A percentile compares a stretch with the other conserved stretches of the same genome.
These are phyloP conservation scores for Conticribra guillardii DNA, from an alignment of 108 stramenopile species.

Conservation along the genomic window DNA sequence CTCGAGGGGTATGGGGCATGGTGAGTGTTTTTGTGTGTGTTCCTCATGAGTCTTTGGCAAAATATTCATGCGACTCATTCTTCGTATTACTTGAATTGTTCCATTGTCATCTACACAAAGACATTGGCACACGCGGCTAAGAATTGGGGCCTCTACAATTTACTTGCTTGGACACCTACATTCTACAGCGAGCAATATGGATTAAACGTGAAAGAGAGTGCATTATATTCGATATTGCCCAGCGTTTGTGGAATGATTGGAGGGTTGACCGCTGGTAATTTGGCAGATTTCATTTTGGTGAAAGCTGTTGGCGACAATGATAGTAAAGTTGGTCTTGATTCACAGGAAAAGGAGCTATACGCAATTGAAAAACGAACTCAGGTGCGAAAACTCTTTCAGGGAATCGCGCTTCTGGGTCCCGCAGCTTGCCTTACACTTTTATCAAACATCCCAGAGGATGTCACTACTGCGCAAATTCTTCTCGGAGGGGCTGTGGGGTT, in stretches of 20 bases:
- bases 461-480: conserved; percentile 57
- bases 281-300: conserved; percentile 66
- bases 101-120: too few relatives aligned
- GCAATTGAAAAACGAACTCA: conserved; percentile 51
- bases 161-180: conserved; percentile 87
- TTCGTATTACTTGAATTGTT: too few relatives aligned
- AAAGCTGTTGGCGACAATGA: conserved; percentile 33
- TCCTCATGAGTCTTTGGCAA: too few relatives aligned
- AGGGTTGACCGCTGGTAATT: conserved; percentile 70
- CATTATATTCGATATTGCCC: conserved; percentile 70
- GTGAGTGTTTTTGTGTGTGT: not conserved
- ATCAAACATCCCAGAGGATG: conserved; percentile 59
- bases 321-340: too few relatives aligned
- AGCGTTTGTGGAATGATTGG: conserved; percentile 76
- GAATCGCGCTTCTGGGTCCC: conserved; percentile 79
- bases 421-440: conserved; percentile 67
- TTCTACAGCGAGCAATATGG: conserved; percentile 88
- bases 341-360: too few relatives aligned
- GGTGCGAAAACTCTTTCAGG: conserved; percentile 81
- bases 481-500: conserved; percentile 65
- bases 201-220: conserved; percentile 77
- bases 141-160: conserved; percentile 90
- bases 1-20: conserved; percentile 79
- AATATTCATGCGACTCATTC: too few relatives aligned
- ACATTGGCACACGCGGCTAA: conserved; percentile 86